phyloP scores from a whole-genome alignment of 225 moss, liverwort and hornwort genomes.

The Sphagnum contortum region DNA sequence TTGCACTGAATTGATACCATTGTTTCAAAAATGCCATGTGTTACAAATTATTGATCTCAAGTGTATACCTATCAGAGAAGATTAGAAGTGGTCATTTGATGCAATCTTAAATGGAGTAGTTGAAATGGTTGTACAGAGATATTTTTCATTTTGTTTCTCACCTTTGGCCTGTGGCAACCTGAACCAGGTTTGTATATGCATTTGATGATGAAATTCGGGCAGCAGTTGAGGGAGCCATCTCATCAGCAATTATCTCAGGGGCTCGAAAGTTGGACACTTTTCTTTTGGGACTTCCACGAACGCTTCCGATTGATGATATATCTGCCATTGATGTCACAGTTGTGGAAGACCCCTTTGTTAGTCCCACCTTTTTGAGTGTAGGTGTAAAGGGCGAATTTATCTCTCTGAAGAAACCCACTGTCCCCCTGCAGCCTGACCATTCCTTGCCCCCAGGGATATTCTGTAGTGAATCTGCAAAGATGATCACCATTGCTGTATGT shows the following conservation, averaged over 20 bases:
- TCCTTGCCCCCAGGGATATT: conserved; percentile 67
- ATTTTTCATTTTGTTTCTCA: neutral
- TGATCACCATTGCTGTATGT: conserved; percentile 83
- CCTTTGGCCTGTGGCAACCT: neutral
- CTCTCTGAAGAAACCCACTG: conserved; percentile 25
- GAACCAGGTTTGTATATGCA: conserved; percentile 77
- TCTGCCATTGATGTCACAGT: conserved; percentile 85
- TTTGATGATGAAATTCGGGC: conserved; percentile 76
- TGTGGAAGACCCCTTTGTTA: conserved; percentile 63
- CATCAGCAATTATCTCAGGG: conserved; percentile 41
- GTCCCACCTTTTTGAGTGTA: conserved; percentile 61
- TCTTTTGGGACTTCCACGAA: conserved; percentile 58
- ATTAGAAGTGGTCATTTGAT: too few species aligned
- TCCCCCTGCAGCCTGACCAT: conserved; percentile 50
- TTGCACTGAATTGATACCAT: too few species aligned
- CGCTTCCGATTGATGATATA: conserved; percentile 63
- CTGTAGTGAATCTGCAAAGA: conserved; percentile 81
- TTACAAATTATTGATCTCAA: too few species aligned
- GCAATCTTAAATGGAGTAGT: too few species aligned
- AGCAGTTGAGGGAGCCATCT: conserved; percentile 57
- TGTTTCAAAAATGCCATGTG: too few species aligned
- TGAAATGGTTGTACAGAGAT: neutral
- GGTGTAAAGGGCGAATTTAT: conserved; percentile 73
- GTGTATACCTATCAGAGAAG: too few species aligned
- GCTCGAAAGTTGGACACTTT: conserved; percentile 53